Base-by-base conservation (phyloP, 208 protist genomes). In the Leishmania tarentolae region DNA sequence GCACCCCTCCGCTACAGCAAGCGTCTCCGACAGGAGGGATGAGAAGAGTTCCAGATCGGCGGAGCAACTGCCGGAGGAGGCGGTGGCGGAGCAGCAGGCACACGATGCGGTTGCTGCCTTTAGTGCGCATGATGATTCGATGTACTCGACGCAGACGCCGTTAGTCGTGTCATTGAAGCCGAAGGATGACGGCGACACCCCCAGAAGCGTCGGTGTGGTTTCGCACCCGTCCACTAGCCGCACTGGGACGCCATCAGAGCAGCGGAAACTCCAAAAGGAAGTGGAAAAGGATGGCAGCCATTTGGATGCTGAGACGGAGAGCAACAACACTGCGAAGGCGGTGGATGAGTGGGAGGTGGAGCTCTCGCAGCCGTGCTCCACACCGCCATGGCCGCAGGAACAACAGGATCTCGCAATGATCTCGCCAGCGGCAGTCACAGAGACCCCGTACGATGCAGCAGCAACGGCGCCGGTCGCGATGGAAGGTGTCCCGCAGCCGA, bases 401-500 rank as follows among this genome's bases (percentile, higher is more conserved):
- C 44, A 37, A 31, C 75, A 8, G 53, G 56, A 21, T 37, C 8
- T 37, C 21, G 21, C n/a, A 21, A 53, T 40, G 6, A 3, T 19
- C 11, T 42, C 76, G 28, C 70, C 70, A 28, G 24, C 47, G n/a
- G 59, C 75, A 7, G 61, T 53, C 6, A 47, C 44, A 28, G 4
- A 44, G 15, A 7, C 59, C n/a, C 42, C 35, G 42, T 61, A 52
- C 56, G 71, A 78, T 7, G 73, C 50, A 24, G 72, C 71, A 72
- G 52, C 76, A 0, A 47, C 66, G 4, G 59, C 76, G 9, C 82
- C 77, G 2, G 50, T 59, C 21, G 77, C 77, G n/a, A 42, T 52
- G 71, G 82, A 85, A 15, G 13, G 52, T 21, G 69, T 63, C 3
- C 75, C 75, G 44, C 56, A 73, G 35, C 76, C 81, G 35, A 80